Evolutionary conservation across 2,329 filamentous ascomycete genomes (phyloP), one percentile per base, ranked within the genome.

Genomic region (Neofusicoccum umdonicola): DNA sequence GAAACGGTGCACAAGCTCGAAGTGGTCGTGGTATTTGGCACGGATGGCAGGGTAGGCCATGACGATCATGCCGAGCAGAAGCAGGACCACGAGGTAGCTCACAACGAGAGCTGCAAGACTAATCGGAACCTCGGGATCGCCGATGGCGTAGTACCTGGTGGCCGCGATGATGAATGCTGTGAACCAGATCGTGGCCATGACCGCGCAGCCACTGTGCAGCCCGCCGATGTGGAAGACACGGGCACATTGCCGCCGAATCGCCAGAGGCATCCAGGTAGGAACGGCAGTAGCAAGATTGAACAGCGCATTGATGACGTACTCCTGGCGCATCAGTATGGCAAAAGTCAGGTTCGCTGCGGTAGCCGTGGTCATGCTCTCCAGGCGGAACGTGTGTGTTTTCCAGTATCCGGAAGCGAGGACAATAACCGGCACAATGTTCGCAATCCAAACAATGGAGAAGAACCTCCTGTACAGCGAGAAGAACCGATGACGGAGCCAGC

Each of bases 121-220:
- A 15, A 73, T 39, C 0, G 66, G 50, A 2, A 58, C 4, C 4
- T 60, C 37, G 27, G 19, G 60, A 3, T 65, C 47, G 4, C 67
- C 64, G 9, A 65, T 64, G 7, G 65, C 57, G 65, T 72, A 75
- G 17, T 73, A 68, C 35, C 67, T 66, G 3, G 72, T 70, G 22
- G 77, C 57, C 8, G 78, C 50, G 0, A 72, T 69, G 3, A 78
- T 56, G 11, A 78, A 54, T 0, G 71, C 70, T 2, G 75, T 74
- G 66, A 79, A 82, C 82, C 82, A 84, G 12, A 69, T 15, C 4
- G 72, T 74, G 0, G 74, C 75, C 9, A 70, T 70, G 5, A 74
- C 66, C 0, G 73, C 74, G 1, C 71, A 69, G 5, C 76, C 74
- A 51, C 71, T 74, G 57, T 78, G 76, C 11, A 77, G 67, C 0